Evolutionary conservation across 2,329 filamentous ascomycete species (phyloP), one percentile per base, ranked within the genome.

Genomic region (Magnaporthiopsis incrustans): DNA sequence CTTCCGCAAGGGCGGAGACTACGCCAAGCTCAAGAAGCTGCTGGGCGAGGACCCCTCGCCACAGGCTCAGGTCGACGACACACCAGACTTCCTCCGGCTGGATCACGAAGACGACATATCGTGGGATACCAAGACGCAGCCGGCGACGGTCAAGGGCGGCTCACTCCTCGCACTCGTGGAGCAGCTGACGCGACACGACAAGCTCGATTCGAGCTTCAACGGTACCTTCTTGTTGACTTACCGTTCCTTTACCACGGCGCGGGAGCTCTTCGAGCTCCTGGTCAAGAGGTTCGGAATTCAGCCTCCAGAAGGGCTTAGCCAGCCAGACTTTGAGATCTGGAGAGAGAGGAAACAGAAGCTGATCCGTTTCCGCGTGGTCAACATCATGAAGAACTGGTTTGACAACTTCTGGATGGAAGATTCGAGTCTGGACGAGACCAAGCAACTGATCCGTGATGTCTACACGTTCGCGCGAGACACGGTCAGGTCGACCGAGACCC

Each of bases 341-440:
- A 86, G 90, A 50, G 92, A 97, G 73, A 88, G 89, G 73, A 99
- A 99, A 78, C 95, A 98, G 75, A 97, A 96, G 73, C 90, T 92
- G 6, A 97, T 98, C 66, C 86, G 95, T 50, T 96, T 99, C 79
- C 88, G 95, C 57, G 93, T 99, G 2, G 92, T 99, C 68, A 99
- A 98, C 72, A 98, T 97, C 68, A 79, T 99, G 60, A 98, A 98
- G 82, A 96, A 87, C 76, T 99, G 95, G 95, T 95, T 99, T 69
- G 95, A 98, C 73, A 93, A 90, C 70, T 98, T 95, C 75, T 99
- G 95, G 95, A 97, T 98, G 92, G 95, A 99, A 73, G 90, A 92
- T 61, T 88, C 89, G 67, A 93, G 88, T 72, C 64, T 69, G 22
- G 90, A 94, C 62, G 88, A 91, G 60, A 96, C 89, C 59, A 91